Conservation (phyloP, 2,329 filamentous ascomycete species). For the Aspergillus caelatus region DNA sequence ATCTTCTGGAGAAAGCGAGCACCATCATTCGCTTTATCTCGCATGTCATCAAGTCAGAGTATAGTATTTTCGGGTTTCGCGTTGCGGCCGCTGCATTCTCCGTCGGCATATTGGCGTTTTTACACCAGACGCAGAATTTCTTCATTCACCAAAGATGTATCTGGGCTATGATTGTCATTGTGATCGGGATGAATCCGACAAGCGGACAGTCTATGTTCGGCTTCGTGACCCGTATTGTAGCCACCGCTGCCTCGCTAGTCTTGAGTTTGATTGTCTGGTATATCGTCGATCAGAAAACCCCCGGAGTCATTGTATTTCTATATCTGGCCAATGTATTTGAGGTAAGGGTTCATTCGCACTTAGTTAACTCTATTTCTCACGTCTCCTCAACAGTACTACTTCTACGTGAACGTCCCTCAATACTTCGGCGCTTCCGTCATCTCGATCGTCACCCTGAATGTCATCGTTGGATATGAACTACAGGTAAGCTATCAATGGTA, state of each 20-base stretch:
- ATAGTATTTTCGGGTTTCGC: slow-evolving; percentile 71
- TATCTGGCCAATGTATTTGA: slow-evolving; percentile 67
- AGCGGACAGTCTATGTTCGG: slow-evolving; percentile 71
- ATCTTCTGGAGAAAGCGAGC: slow-evolving; percentile 63
- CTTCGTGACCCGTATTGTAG: slow-evolving; percentile 65
- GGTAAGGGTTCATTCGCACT: slow-evolving; percentile 18
- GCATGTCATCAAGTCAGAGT: slow-evolving; percentile 62
- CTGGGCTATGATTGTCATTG: slow-evolving; percentile 76
- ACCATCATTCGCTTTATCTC: slow-evolving; percentile 60
- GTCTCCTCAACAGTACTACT: slow-evolving; percentile 54
- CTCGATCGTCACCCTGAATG: slow-evolving; percentile 59
- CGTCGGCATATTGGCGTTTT: slow-evolving; percentile 67
- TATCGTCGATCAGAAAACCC: slow-evolving; percentile 64
- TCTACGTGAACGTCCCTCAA: slow-evolving; percentile 67
- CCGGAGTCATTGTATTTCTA: slow-evolving; percentile 68
- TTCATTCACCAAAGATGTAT: slow-evolving; percentile 70
- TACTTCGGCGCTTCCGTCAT: slow-evolving; percentile 65
- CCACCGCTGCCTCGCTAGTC: slow-evolving; percentile 65
- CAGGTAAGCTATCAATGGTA: slow-evolving; percentile 43
- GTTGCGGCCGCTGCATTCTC: slow-evolving; percentile 72
- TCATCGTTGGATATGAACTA: slow-evolving; percentile 74
- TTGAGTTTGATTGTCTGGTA: slow-evolving; percentile 70
- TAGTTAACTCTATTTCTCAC: slow-evolving; percentile 4
- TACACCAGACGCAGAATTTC: slow-evolving; percentile 65
- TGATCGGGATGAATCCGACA: slow-evolving; percentile 69